Evolutionary conservation across 1,284 basidiomycete species (phyloP).

Genomic region (Earliella scabrosa): DNA sequence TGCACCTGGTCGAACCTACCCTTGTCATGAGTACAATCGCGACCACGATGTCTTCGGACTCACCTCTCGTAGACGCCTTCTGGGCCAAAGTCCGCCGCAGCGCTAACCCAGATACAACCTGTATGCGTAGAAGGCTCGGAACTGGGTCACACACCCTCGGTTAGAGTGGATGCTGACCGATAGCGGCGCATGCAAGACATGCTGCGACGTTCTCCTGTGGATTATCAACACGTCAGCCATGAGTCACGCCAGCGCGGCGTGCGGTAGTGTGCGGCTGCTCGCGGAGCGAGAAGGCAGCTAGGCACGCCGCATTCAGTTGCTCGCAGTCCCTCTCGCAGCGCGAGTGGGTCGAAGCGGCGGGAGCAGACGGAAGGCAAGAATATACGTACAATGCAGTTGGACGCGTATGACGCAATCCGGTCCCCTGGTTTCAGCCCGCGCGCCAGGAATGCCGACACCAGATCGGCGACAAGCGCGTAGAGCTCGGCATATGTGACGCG

Average conservation of each 20-base stretch:
- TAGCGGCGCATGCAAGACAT: conserved; percentile 75
- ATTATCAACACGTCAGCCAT: conserved; percentile 8
- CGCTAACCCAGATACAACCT: conserved; percentile 81
- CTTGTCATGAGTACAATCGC: conserved; percentile 5
- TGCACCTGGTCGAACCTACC: conserved; percentile 74
- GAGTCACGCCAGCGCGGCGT: neutral
- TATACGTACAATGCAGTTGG: conserved; percentile 73
- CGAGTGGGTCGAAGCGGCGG: neutral
- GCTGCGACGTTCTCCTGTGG: conserved; percentile 72
- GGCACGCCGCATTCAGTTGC: neutral
- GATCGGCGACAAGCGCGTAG: conserved; percentile 61
- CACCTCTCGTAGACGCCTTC: conserved; percentile 83
- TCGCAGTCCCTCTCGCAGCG: neutral
- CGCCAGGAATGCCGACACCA: conserved; percentile 64
- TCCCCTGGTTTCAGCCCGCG: conserved; percentile 74
- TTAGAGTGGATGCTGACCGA: conserved; percentile 46
- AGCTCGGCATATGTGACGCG: conserved; percentile 64
- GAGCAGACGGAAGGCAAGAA: neutral
- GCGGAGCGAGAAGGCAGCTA: neutral
- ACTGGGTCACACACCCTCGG: neutral
- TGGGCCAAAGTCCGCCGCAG: conserved; percentile 88
- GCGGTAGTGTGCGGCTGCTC: too few relatives aligned
- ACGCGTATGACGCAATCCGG: conserved; percentile 80
- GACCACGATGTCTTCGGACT: conserved; percentile 18
- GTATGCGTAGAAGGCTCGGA: neutral